phyloP scores from a whole-genome alignment of 192 early-diverging fungal species.

The Thamnidium elegans region DNA sequence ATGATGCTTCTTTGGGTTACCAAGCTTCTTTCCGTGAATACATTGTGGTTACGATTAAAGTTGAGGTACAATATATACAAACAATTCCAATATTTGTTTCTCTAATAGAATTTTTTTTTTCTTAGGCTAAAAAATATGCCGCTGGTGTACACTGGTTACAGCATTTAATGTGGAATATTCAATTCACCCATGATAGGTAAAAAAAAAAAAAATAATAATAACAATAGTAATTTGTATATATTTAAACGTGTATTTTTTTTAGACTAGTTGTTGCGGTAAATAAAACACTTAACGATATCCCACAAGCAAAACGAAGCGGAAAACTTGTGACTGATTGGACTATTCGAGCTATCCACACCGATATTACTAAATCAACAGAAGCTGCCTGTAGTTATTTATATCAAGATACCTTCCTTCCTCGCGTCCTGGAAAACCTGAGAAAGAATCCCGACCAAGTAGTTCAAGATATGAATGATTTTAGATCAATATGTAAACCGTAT shows the following conservation, averaged over 20 bases:
- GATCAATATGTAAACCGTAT: conserved; percentile 39
- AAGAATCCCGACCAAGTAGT: conserved; percentile 41
- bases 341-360: conserved; percentile 39
- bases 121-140: conserved; percentile 42
- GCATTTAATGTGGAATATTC: conserved; percentile 48
- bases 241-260: background rate
- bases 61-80: conserved; percentile 25
- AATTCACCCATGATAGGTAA: conserved; percentile 48
- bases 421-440: conserved; percentile 39
- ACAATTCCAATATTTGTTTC: background rate
- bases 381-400: conserved; percentile 38
- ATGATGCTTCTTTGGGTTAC: conserved; percentile 37
- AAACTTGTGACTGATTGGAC: conserved; percentile 38
- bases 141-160: conserved; percentile 48
- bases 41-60: conserved; percentile 29
- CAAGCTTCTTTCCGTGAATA: conserved; percentile 34
- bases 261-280: conserved; percentile 48
- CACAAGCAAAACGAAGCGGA: conserved; percentile 50
- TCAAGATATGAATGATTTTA: conserved; percentile 39
- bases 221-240: background rate
- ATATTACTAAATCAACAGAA: conserved; percentile 42
- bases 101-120: background rate
- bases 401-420: conserved; percentile 46
- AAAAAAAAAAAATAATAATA: background rate
- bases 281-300: conserved; percentile 55